A percentile compares a stretch with the other conserved stretches of the same genome.
Evolutionary conservation across 2,329 filamentous ascomycete genomes (phyloP).

Genomic region (Parastagonospora avenae): DNA sequence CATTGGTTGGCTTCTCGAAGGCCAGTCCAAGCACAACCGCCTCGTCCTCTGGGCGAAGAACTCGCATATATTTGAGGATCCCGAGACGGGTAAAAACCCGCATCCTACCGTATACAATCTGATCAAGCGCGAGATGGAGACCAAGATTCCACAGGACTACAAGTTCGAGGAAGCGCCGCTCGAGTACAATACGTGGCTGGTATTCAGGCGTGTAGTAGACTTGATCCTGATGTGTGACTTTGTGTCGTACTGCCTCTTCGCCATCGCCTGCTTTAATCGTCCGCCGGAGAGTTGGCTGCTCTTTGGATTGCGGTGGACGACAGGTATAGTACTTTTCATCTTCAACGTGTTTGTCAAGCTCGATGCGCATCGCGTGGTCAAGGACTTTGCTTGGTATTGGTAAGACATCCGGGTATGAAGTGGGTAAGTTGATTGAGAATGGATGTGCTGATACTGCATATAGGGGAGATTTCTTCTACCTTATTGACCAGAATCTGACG

Average conservation of each 20-base stretch:
- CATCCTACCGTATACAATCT: constrained; percentile 81
- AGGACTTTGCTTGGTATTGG: constrained; percentile 99
- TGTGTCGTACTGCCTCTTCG: constrained; percentile 94
- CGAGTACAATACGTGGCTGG: constrained; percentile 99
- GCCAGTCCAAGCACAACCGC: constrained; percentile 87
- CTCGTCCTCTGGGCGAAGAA: constrained; percentile 87
- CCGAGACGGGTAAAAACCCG: constrained; percentile 78
- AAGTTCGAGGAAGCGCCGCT: constrained; percentile 89
- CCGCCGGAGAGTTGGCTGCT: constrained; percentile 76
- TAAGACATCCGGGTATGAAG: background rate
- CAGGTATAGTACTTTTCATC: constrained; percentile 74
- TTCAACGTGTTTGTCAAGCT: constrained; percentile 70
- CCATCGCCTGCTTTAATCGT: constrained; percentile 79
- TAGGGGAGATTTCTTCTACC: constrained; percentile 94
- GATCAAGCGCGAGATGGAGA: constrained; percentile 87
- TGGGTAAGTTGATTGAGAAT: no score
- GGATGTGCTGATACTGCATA: background rate
- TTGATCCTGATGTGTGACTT: constrained; percentile 99
- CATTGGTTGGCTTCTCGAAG: constrained; percentile 85
- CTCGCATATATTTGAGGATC: constrained; percentile 84
- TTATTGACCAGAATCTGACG: constrained; percentile 95
- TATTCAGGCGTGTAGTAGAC: constrained; percentile 94
- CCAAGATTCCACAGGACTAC: constrained; percentile 94
- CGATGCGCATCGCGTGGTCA: constrained; percentile 95
- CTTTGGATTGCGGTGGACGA: constrained; percentile 75